These are phyloP conservation scores for Magnolia kwangsiensis DNA, from an alignment of 164 flowering plant genomes.

Conservation along the genomic window DNA sequence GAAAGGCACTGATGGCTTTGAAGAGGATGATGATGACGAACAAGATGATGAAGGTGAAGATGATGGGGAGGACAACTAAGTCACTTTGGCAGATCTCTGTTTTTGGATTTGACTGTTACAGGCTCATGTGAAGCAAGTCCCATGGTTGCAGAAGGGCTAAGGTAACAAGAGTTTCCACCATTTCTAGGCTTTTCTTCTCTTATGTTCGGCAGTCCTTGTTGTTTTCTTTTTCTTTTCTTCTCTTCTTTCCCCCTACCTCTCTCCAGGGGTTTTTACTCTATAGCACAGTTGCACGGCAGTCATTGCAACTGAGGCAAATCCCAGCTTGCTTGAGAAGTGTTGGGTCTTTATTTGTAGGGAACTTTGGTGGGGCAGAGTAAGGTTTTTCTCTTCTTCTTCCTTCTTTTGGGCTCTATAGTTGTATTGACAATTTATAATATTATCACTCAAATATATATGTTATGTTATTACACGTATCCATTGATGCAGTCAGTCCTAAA, in stretches of 20 bases:
- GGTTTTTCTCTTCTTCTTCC: neutral
- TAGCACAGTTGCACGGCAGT: neutral
- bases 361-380: neutral
- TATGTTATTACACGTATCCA: neutral
- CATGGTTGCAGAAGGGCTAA: neutral
- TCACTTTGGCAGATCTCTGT: neutral
- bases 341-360: neutral
- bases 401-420: neutral
- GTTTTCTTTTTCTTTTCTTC: neutral
- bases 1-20: neutral
- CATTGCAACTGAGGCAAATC: neutral
- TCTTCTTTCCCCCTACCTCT: neutral
- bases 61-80: neutral
- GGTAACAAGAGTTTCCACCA: neutral
- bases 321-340: neutral
- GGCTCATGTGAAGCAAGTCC: neutral
- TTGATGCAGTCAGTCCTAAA: neutral
- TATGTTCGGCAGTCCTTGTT: too few species aligned
- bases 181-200: too few species aligned
- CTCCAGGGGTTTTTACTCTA: neutral
- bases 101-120: neutral
- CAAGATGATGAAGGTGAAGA: neutral
- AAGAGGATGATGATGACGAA: neutral
- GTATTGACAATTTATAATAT: neutral
- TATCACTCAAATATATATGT: neutral